Percentiles rank a stretch among this genome's conserved stretches.
These are phyloP conservation scores for Exophiala spinifera DNA, from an alignment of 2,329 filamentous ascomycete genomes.

Conservation along the genomic window DNA sequence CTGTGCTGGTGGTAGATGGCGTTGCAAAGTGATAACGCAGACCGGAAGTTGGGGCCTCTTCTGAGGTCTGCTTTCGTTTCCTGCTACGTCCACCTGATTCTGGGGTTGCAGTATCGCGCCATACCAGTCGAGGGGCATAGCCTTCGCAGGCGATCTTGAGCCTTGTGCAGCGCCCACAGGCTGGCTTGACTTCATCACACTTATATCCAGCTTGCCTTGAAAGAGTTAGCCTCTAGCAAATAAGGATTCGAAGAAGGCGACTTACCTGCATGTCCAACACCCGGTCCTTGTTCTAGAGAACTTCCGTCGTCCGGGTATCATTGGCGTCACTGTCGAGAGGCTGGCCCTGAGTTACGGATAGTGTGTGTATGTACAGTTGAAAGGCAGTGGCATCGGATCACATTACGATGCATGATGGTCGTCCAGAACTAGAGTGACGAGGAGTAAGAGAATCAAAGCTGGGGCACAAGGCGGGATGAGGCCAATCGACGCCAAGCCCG, in stretches of 20 bases:
- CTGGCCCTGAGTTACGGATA: background rate
- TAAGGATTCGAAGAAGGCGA: no score
- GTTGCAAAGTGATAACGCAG: background rate
- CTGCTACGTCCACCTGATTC: background rate
- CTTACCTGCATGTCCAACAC: conserved; percentile 30
- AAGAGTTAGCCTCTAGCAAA: no score
- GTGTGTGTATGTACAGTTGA: no score
- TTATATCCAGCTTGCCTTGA: conserved; percentile 34
- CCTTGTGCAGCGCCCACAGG: conserved; percentile 31
- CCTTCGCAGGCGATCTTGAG: background rate
- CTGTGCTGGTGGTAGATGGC: background rate
- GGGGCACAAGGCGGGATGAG: no score
- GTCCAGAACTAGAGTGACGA: background rate
- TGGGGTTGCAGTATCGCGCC: background rate
- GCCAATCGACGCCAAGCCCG: no score
- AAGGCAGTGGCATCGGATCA: background rate
- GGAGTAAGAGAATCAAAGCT: no score
- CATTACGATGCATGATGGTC: no score
- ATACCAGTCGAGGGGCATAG: background rate
- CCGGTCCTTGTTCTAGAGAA: conserved; percentile 28
- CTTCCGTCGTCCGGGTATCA: background rate
- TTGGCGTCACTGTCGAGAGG: background rate
- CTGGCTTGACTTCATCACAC: conserved; percentile 43
- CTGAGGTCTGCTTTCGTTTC: background rate
- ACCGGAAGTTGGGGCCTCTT: background rate